A percentile compares a stretch with the other conserved stretches of the same genome.
Conservation (phyloP, 225 moss, liverwort and hornwort genomes). For the Lunularia cruciata region DNA sequence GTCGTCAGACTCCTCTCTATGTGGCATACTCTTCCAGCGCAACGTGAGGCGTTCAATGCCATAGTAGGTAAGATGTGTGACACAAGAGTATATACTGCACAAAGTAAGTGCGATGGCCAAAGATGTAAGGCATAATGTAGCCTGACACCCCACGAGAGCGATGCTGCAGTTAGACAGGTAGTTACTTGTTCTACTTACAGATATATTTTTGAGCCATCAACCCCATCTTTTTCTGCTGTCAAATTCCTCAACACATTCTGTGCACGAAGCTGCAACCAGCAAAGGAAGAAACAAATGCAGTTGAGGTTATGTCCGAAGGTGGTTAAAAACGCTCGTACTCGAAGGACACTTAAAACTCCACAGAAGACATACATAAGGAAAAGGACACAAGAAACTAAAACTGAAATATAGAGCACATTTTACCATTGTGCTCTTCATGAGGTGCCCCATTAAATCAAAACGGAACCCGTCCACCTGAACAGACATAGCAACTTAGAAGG, state of each 20-base stretch:
- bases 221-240: slow-evolving; percentile 73
- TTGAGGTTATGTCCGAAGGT: not conserved
- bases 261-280: slow-evolving; percentile 58
- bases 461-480: slow-evolving; percentile 93
- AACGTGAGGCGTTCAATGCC: too few species aligned
- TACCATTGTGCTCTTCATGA: slow-evolving; percentile 96
- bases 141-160: too few species aligned
- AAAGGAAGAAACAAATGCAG: not conserved
- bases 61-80: too few species aligned
- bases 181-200: slow-evolving; percentile 55
- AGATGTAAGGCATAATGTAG: not conserved
- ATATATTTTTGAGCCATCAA: slow-evolving; percentile 92
- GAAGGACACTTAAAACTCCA: not conserved
- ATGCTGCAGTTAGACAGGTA: too few species aligned
- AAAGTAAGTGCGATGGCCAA: too few species aligned
- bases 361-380: too few species aligned
- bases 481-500: not conserved
- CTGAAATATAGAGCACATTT: not conserved
- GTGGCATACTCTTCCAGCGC: too few species aligned
- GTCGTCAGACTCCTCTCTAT: too few species aligned
- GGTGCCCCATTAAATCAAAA: slow-evolving; percentile 95
- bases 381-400: not conserved
- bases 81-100: too few species aligned
- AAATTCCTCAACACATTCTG: slow-evolving; percentile 69
- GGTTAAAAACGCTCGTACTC: not conserved